Evolutionary conservation across 2,329 filamentous ascomycete species (phyloP).

Genomic region (Penicillium glabrum): DNA sequence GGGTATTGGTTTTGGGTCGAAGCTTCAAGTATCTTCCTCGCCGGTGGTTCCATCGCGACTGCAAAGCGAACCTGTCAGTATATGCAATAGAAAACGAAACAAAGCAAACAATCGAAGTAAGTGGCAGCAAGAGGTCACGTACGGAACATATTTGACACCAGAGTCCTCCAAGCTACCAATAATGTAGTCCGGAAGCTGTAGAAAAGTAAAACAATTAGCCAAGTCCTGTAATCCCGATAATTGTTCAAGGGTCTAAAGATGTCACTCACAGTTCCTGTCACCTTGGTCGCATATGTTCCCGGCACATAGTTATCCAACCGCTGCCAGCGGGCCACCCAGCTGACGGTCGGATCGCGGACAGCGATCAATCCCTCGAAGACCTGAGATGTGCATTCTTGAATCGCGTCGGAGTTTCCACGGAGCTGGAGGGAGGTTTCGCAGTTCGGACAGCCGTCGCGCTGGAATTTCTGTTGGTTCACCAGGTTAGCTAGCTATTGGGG

Average conservation of each 20-base stretch:
- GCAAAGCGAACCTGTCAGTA: slow-evolving; percentile 9
- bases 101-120: not conserved
- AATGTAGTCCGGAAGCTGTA: slow-evolving; percentile 57
- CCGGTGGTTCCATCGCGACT: slow-evolving; percentile 49
- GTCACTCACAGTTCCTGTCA: slow-evolving; percentile 69
- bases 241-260: not conserved
- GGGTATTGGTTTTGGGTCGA: not conserved
- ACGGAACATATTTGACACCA: slow-evolving; percentile 63
- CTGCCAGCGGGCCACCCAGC: slow-evolving; percentile 98
- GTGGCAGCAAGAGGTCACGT: slow-evolving; percentile 24
- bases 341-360: slow-evolving; percentile 75
- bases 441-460: slow-evolving; percentile 87
- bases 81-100: not conserved
- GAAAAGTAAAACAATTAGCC: not conserved
- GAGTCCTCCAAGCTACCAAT: slow-evolving; percentile 57
- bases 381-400: slow-evolving; percentile 91
- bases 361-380: slow-evolving; percentile 93
- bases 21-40: slow-evolving; percentile 37
- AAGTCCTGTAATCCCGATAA: not conserved
- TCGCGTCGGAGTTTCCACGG: slow-evolving; percentile 71
- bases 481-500: not conserved
- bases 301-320: slow-evolving; percentile 82
- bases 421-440: slow-evolving; percentile 92
- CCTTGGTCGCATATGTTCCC: slow-evolving; percentile 92
- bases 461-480: slow-evolving; percentile 66